These are phyloP conservation scores for Leccinum aurantiacum DNA, from an alignment of 768 basidiomycete genomes.

Conservation along the genomic window DNA sequence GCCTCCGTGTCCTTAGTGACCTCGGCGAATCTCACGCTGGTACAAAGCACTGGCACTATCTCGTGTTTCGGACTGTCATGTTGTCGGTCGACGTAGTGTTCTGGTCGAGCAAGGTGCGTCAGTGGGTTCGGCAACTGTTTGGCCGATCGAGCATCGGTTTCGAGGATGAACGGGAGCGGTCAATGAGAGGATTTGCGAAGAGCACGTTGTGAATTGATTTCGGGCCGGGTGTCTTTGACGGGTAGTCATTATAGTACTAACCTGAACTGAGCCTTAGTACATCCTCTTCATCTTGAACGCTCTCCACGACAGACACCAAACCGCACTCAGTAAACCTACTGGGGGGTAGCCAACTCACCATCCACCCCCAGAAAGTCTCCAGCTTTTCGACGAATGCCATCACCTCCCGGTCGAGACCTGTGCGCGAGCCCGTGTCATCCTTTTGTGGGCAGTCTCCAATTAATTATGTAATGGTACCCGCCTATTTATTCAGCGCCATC, in stretches of 20 bases:
- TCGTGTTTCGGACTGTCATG: constrained; percentile 65
- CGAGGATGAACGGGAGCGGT: constrained; percentile 79
- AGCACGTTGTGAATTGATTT: constrained; percentile 79
- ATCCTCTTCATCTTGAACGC: constrained; percentile 13
- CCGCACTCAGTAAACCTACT: constrained; percentile 46
- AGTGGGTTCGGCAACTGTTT: constrained; percentile 41
- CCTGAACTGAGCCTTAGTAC: not conserved
- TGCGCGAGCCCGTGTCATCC: too few relatives aligned
- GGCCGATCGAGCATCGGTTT: constrained; percentile 55
- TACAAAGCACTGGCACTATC: constrained; percentile 53
- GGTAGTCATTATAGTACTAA: constrained; percentile 26
- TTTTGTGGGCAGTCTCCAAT: too few relatives aligned
- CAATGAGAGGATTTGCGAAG: constrained; percentile 74
- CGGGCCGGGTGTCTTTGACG: constrained; percentile 36
- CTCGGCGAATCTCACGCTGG: constrained; percentile 41
- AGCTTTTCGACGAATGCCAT: constrained; percentile 38
- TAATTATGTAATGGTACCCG: too few relatives aligned
- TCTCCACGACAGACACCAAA: constrained; percentile 39
- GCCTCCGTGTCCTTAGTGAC: constrained; percentile 66
- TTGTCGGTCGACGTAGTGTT: constrained; percentile 72
- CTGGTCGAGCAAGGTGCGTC: constrained; percentile 54
- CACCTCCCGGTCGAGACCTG: constrained; percentile 37
- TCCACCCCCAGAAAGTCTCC: constrained; percentile 58
- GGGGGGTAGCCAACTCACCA: constrained; percentile 56
- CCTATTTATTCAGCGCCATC: too few relatives aligned